These are phyloP conservation scores for Ephemerocybe angulata DNA, from an alignment of 768 basidiomycete species.

Conservation along the genomic window DNA sequence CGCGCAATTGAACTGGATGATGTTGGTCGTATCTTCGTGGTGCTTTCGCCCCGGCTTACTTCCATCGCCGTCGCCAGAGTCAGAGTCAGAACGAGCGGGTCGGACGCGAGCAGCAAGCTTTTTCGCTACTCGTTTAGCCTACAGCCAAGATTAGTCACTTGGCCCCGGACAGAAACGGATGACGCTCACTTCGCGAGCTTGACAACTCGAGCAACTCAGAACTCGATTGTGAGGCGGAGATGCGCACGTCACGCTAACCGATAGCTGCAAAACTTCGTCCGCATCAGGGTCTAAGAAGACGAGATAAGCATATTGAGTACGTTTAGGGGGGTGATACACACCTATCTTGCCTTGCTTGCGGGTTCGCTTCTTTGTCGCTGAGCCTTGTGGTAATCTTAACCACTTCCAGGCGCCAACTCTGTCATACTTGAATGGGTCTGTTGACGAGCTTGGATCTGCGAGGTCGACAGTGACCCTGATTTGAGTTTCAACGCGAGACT, in stretches of 20 bases:
- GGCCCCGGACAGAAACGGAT: background rate
- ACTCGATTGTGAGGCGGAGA: constrained; percentile 75
- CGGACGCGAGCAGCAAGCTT: constrained; percentile 83
- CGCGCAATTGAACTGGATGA: constrained; percentile 94
- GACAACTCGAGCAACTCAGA: constrained; percentile 83
- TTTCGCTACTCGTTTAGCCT: constrained; percentile 87
- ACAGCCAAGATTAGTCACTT: too few species aligned
- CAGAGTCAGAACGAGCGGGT: constrained; percentile 73
- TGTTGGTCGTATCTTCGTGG: constrained; percentile 71
- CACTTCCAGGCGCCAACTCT: constrained; percentile 89
- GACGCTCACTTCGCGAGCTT: constrained; percentile 71
- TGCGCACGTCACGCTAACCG: constrained; percentile 74
- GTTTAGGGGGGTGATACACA: constrained; percentile 26
- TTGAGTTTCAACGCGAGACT: constrained; percentile 94
- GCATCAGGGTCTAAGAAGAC: constrained; percentile 53
- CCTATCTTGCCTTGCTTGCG: constrained; percentile 84
- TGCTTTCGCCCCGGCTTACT: constrained; percentile 42
- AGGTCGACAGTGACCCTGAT: constrained; percentile 81
- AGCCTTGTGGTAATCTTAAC: constrained; percentile 75
- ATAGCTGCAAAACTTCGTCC: constrained; percentile 69
- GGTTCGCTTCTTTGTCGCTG: constrained; percentile 79
- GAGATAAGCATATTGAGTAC: constrained; percentile 1
- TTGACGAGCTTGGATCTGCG: constrained; percentile 61
- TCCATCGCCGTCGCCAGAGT: constrained; percentile 52
- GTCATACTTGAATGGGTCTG: constrained; percentile 64